phyloP scores from a whole-genome alignment of 805 yeast genomes.

The Spencermartinsiella europaea region DNA sequence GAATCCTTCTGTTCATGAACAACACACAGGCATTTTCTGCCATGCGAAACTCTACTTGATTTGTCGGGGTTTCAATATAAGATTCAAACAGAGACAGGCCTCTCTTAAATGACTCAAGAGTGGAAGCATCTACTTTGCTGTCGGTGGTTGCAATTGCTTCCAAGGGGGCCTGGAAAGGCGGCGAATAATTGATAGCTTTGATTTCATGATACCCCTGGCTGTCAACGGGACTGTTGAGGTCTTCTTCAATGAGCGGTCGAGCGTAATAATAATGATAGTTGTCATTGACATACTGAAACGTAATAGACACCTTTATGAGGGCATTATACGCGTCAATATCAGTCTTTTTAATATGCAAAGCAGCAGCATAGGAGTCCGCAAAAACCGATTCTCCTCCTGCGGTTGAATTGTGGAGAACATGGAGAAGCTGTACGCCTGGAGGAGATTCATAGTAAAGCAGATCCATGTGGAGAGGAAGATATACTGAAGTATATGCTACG shows the following conservation, averaged over 20 bases:
- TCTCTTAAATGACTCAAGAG: slow-evolving; percentile 51
- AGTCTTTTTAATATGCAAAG: slow-evolving; percentile 44
- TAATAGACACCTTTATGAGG: slow-evolving; percentile 55
- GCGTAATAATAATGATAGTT: slow-evolving; percentile 56
- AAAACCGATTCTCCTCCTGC: slow-evolving; percentile 65
- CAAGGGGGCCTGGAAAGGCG: slow-evolving; percentile 79
- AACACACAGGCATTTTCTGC: slow-evolving; percentile 59
- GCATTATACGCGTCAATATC: slow-evolving; percentile 66
- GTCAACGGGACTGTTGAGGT: slow-evolving; percentile 32
- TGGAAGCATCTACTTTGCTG: slow-evolving; percentile 35
- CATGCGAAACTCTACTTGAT: slow-evolving; percentile 51
- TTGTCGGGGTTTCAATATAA: slow-evolving; percentile 45
- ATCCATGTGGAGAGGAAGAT: slow-evolving; percentile 74
- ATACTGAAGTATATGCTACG: slow-evolving; percentile 61
- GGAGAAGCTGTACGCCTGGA: slow-evolving; percentile 71
- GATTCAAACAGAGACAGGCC: slow-evolving; percentile 60
- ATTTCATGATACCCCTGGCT: slow-evolving; percentile 35
- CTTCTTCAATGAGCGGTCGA: slow-evolving; percentile 60
- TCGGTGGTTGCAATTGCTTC: slow-evolving; percentile 37
- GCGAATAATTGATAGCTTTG: slow-evolving; percentile 65
- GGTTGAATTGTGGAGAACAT: slow-evolving; percentile 42
- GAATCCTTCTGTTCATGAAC: slow-evolving; percentile 64
- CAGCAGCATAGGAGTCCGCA: slow-evolving; percentile 67
- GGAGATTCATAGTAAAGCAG: slow-evolving; percentile 72
- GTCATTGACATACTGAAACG: slow-evolving; percentile 62